Conservation (phyloP, 2,329 filamentous ascomycete species). For the Hymenoscyphus albidus region DNA sequence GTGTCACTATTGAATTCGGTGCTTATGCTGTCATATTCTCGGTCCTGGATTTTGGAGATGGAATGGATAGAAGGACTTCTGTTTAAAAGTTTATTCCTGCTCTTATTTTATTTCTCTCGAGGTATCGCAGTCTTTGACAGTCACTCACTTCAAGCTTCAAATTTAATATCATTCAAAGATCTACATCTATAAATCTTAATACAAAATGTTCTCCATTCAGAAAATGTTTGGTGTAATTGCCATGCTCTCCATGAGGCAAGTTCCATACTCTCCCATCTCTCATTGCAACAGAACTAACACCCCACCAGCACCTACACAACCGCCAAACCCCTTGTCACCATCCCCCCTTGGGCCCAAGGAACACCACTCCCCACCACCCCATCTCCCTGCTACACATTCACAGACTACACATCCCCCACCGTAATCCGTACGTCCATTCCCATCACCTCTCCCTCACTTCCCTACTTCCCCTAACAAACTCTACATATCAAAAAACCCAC, state of each 20-base stretch:
- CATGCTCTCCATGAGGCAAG: neutral
- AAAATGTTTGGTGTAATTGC: neutral
- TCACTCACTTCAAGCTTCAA: neutral
- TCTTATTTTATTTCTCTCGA: too few relatives aligned
- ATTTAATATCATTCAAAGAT: neutral
- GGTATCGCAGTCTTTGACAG: neutral
- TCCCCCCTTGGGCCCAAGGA: neutral
- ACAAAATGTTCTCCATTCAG: neutral
- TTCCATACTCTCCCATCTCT: neutral
- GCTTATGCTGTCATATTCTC: neutral
- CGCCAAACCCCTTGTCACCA: neutral
- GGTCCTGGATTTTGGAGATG: neutral
- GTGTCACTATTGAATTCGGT: neutral
- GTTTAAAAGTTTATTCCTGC: neutral
- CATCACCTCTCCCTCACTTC: neutral
- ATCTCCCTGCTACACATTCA: slow-evolving; percentile 1
- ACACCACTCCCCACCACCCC: neutral
- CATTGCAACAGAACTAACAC: neutral
- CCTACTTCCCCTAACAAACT: neutral
- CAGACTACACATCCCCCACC: neutral
- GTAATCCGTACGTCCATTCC: neutral
- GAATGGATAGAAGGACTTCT: neutral
- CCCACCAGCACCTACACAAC: neutral
- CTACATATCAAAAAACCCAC: neutral
- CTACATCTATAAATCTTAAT: neutral